phyloP scores from a whole-genome alignment of 2,329 filamentous ascomycete species.

The Ophiognomonia clavigignenti-juglandacearum region DNA sequence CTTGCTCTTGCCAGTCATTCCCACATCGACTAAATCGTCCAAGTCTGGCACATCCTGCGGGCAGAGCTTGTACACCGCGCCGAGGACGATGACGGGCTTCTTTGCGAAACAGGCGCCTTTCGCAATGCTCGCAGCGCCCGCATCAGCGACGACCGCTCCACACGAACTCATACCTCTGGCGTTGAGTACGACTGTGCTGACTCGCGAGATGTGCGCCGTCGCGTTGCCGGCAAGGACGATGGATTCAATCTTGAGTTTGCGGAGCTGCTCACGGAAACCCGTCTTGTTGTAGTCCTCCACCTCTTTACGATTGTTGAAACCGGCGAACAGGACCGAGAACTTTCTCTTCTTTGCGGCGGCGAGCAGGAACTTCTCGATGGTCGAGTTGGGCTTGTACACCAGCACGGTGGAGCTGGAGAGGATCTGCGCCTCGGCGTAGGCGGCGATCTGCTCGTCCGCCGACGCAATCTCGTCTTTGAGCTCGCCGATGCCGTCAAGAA shows the following conservation, averaged over 20 bases:
- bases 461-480: constrained; percentile 93
- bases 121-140: constrained; percentile 79
- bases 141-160: constrained; percentile 77
- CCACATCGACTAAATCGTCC: constrained; percentile 79
- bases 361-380: constrained; percentile 84
- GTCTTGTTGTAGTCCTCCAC: constrained; percentile 37
- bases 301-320: constrained; percentile 44
- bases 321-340: constrained; percentile 84
- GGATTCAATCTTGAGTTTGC: constrained; percentile 71
- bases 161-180: constrained; percentile 86
- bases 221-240: constrained; percentile 82
- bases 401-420: constrained; percentile 90
- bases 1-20: constrained; percentile 72
- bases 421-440: constrained; percentile 84
- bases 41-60: constrained; percentile 83
- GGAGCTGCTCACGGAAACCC: constrained; percentile 71
- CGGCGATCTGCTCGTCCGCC: constrained; percentile 88
- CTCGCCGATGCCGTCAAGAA: constrained; percentile 90
- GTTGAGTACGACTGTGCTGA: constrained; percentile 91
- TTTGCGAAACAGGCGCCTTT: constrained; percentile 78
- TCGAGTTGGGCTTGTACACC: constrained; percentile 79
- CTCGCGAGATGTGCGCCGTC: constrained; percentile 89
- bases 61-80: constrained; percentile 89
- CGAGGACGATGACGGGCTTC: constrained; percentile 82
- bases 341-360: constrained; percentile 84